Percentiles rank a stretch among this genome's conserved stretches.
phyloP scores from a whole-genome alignment of 805 yeast species.

The Candida nemodendra region DNA sequence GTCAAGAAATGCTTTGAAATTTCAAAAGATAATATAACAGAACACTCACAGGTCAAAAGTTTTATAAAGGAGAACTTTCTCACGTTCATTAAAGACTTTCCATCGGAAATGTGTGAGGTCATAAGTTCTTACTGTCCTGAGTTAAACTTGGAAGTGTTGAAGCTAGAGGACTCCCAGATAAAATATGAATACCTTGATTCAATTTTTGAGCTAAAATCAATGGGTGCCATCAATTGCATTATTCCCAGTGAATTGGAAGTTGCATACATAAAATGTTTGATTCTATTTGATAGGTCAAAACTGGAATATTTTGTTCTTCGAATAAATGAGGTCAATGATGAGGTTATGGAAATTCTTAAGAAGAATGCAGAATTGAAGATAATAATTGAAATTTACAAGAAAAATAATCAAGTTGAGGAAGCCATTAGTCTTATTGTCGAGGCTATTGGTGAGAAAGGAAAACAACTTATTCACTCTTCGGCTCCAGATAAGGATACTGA shows the following conservation, averaged over 20 bases:
- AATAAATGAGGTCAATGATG: constrained; percentile 13
- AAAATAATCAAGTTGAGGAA: constrained; percentile 24
- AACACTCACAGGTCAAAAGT: constrained; percentile 24
- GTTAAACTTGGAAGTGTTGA: constrained; percentile 39
- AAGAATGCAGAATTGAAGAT: constrained; percentile 30
- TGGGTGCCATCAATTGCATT: constrained; percentile 9
- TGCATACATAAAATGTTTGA: constrained; percentile 29
- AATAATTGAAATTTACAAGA: constrained; percentile 33
- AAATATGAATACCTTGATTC: constrained; percentile 35
- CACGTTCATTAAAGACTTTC: constrained; percentile 30
- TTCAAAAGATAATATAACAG: constrained; percentile 13
- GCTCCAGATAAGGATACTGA: constrained; percentile 22
- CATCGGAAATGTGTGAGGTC: constrained; percentile 35
- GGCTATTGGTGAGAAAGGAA: constrained; percentile 13
- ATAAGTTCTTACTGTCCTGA: constrained; percentile 38
- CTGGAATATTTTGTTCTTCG: constrained; percentile 20
- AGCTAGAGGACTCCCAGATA: constrained; percentile 25
- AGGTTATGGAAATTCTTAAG: constrained; percentile 24
- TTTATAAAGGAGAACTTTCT: constrained; percentile 32
- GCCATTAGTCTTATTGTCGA: constrained; percentile 32
- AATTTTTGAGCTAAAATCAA: constrained; percentile 27
- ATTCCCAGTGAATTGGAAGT: constrained; percentile 15
- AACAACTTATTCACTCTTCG: constrained; percentile 20
- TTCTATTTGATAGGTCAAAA: constrained; percentile 19
- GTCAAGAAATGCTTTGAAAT: constrained; percentile 26